These are phyloP conservation scores for Nitzschia sp. DNA, from an alignment of 108 stramenopile species.

Conservation along the genomic window DNA sequence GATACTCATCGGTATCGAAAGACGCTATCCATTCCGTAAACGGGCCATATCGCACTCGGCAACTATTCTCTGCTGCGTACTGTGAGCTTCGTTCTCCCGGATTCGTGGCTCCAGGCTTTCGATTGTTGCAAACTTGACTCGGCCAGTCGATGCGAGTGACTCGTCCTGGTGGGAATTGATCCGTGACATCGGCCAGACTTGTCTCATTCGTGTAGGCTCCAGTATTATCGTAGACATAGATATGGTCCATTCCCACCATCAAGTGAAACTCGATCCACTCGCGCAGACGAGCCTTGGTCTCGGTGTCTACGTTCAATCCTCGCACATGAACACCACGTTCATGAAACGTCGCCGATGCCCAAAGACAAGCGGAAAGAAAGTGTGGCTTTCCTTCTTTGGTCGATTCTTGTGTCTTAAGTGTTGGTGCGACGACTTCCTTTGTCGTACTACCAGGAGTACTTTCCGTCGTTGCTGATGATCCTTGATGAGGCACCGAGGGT, in stretches of 20 bases:
- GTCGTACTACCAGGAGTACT: not conserved
- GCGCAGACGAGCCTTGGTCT: constrained; percentile 50
- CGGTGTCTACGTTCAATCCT: constrained; percentile 32
- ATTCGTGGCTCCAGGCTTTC: constrained; percentile 62
- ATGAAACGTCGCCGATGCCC: constrained; percentile 68
- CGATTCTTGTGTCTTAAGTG: not conserved
- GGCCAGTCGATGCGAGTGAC: constrained; percentile 68
- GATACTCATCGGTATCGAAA: constrained; percentile 74
- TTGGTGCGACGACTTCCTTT: too few species aligned
- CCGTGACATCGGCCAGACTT: constrained; percentile 20
- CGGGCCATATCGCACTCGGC: constrained; percentile 60
- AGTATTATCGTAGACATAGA: constrained; percentile 76
- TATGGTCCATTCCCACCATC: constrained; percentile 78
- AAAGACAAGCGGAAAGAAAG: constrained; percentile 62
- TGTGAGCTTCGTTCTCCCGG: constrained; percentile 72
- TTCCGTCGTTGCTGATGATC: not conserved
- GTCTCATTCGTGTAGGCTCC: constrained; percentile 38
- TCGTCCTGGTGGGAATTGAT: constrained; percentile 16
- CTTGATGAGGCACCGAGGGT: not conserved
- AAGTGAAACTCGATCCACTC: constrained; percentile 89
- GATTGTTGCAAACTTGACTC: constrained; percentile 61
- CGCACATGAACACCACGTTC: constrained; percentile 50
- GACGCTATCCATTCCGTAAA: constrained; percentile 70
- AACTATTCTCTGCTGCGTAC: constrained; percentile 70
- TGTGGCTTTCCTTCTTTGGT: constrained; percentile 44